phyloP scores from a whole-genome alignment of 2,329 filamentous ascomycete genomes.

The Monosporascus sp. region DNA sequence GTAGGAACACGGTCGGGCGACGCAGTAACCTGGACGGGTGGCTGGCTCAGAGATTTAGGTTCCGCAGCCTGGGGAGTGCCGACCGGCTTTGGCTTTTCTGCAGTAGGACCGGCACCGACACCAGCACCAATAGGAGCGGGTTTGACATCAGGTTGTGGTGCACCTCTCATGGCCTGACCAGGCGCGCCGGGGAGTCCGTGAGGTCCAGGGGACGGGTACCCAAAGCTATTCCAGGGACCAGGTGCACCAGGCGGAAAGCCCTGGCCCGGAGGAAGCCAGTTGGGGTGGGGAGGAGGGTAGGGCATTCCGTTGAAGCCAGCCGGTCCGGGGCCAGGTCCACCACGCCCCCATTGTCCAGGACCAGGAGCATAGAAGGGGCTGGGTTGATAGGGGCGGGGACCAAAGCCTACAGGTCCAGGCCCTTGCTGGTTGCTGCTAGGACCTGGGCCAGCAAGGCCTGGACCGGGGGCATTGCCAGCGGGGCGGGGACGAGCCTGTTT shows the following conservation, averaged over 20 bases:
- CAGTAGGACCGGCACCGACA: conserved; percentile 42
- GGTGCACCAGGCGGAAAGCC: conserved; percentile 65
- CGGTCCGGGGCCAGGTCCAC: conserved; percentile 52
- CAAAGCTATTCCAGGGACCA: conserved; percentile 52
- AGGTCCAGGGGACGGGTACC: conserved; percentile 51
- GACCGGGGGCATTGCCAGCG: conserved; percentile 16
- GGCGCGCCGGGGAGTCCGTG: conserved; percentile 39
- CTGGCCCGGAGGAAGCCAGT: conserved; percentile 75
- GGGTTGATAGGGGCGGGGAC: conserved; percentile 38
- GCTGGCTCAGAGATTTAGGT: conserved; percentile 46
- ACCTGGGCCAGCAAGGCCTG: conserved; percentile 13
- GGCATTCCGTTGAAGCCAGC: conserved; percentile 69
- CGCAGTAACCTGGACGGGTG: conserved; percentile 37
- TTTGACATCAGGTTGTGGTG: conserved; percentile 36
- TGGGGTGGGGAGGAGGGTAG: conserved; percentile 69
- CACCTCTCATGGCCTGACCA: conserved; percentile 25
- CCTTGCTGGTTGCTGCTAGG: conserved; percentile 13
- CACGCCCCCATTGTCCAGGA: conserved; percentile 50
- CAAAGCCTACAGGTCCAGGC: conserved; percentile 35
- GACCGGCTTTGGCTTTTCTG: conserved; percentile 41
- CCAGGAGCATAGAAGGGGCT: conserved; percentile 48
- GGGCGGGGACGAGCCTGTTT: conserved; percentile 34
- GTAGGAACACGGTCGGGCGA: conserved; percentile 50
- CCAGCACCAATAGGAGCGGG: conserved; percentile 49
- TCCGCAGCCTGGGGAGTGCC: conserved; percentile 45